Conservation (phyloP, 2,329 filamentous ascomycete species). For the Diaporthe sp. region DNA sequence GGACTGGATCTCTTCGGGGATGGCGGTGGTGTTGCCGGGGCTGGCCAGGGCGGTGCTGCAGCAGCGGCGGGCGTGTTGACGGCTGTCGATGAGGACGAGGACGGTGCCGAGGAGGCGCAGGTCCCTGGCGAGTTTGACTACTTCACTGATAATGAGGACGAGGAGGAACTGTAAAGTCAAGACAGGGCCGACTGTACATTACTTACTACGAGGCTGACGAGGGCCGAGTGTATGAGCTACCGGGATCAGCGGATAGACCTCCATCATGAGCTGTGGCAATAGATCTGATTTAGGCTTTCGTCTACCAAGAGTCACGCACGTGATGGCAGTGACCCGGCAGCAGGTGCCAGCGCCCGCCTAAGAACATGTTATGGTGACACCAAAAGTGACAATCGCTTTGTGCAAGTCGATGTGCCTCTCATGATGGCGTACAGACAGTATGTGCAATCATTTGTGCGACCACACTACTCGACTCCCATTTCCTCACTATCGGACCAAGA, state of each 20-base stretch:
- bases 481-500: background rate
- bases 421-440: background rate
- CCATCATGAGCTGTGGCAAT: constrained; percentile 27
- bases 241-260: constrained; percentile 23
- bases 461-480: background rate
- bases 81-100: constrained; percentile 86
- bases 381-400: background rate
- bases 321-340: background rate
- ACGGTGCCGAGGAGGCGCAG: constrained; percentile 79
- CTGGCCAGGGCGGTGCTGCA: constrained; percentile 66
- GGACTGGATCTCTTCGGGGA: constrained; percentile 42
- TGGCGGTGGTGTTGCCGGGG: constrained; percentile 41
- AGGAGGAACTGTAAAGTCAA: constrained; percentile 49
- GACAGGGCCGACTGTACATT: constrained; percentile 28
- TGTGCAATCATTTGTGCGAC: background rate
- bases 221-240: background rate
- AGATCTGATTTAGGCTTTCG: constrained; percentile 19
- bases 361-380: background rate
- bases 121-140: constrained; percentile 83
- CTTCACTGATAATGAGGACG: constrained; percentile 74
- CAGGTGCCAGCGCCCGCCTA: background rate
- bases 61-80: constrained; percentile 86
- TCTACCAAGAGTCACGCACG: background rate
- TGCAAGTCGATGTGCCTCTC: background rate
- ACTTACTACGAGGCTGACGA: background rate